phyloP scores from a whole-genome alignment of 2,329 filamentous ascomycete genomes.

The Claviceps paspali region DNA sequence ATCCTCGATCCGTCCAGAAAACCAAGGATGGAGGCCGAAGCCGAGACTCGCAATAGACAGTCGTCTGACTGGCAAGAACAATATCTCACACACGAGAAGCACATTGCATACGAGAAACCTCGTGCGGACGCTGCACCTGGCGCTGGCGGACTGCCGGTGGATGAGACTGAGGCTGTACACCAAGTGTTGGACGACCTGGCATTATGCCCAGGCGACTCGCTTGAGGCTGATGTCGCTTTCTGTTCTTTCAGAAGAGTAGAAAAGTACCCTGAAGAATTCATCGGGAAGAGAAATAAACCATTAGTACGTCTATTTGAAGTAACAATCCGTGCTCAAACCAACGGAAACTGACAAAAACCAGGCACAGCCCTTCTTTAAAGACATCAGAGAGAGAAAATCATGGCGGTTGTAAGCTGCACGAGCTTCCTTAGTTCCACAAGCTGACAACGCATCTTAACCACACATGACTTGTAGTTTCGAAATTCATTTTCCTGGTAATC shows the following conservation, averaged over 20 bases:
- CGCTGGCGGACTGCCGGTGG: neutral
- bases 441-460: neutral
- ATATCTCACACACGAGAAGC: neutral
- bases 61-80: constrained; percentile 1
- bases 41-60: neutral
- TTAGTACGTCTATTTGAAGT: constrained; percentile 18
- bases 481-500: constrained; percentile 35
- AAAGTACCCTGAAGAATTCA: constrained; percentile 44
- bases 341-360: constrained; percentile 8
- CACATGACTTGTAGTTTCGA: constrained; percentile 42
- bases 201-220: constrained; percentile 13
- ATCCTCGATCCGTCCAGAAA: constrained; percentile 2
- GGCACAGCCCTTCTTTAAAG: constrained; percentile 37
- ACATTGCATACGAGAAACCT: neutral
- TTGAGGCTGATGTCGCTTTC: constrained; percentile 20
- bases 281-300: constrained; percentile 35
- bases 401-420: constrained; percentile 59
- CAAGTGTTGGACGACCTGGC: constrained; percentile 10
- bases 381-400: constrained; percentile 39
- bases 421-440: neutral
- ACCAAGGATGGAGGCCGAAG: neutral
- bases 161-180: neutral
- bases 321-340: neutral
- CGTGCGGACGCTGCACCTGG: neutral
- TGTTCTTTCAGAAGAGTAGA: constrained; percentile 37